Evolutionary conservation across 257 asterid species (phyloP).

Genomic region (Petrea volubilis): DNA sequence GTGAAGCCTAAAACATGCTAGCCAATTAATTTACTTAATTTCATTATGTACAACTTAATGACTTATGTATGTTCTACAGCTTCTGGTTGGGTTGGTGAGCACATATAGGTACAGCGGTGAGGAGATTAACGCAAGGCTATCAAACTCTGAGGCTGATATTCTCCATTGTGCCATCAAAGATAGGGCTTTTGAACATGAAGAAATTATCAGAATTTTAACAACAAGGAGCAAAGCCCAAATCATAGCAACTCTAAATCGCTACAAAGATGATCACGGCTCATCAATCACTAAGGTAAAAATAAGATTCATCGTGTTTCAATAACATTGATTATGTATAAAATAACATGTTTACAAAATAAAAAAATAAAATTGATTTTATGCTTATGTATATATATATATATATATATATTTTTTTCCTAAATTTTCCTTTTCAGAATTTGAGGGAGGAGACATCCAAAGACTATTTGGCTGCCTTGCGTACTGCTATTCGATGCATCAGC

Average conservation of each 20-base stretch:
- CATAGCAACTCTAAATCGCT: conserved; percentile 60
- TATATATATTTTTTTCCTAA: not conserved
- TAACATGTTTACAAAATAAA: no score
- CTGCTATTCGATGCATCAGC: conserved; percentile 51
- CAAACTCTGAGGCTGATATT: conserved; percentile 51
- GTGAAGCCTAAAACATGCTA: no score
- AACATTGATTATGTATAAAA: not conserved
- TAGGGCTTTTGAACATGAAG: conserved; percentile 56
- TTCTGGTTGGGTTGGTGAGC: conserved; percentile 66
- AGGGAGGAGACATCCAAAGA: conserved; percentile 40
- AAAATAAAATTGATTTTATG: no score
- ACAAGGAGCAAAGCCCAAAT: conserved; percentile 82
- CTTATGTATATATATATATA: not conserved
- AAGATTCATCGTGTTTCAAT: not conserved
- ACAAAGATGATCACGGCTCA: conserved; percentile 57
- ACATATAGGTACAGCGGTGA: conserved; percentile 57
- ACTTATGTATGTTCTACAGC: conserved; percentile 20
- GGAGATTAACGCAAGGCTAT: conserved; percentile 52
- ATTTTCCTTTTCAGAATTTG: conserved; percentile 40
- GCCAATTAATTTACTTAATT: no score
- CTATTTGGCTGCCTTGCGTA: conserved; percentile 46
- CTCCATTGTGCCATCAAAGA: conserved; percentile 45
- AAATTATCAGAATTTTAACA: conserved; percentile 56
- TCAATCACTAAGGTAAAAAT: conserved; percentile 69
- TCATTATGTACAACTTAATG: no score